These are phyloP conservation scores for Salinomyces thailandicus DNA, from an alignment of 2,329 filamentous ascomycete species.

Conservation along the genomic window DNA sequence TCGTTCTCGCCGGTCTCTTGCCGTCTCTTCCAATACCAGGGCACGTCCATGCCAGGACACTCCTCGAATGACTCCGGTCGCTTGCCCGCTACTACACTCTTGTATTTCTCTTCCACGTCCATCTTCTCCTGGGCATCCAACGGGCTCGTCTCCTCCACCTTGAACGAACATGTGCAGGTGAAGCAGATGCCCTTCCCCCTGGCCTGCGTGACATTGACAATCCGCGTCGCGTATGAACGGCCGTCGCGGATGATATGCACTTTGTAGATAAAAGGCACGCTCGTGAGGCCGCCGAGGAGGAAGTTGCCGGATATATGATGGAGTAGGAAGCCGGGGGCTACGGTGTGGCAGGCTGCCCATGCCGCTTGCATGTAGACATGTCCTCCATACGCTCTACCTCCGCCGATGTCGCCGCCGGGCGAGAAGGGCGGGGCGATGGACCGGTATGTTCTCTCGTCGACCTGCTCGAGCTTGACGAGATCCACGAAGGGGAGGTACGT, in stretches of 20 bases:
- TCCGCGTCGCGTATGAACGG: constrained; percentile 41
- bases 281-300: constrained; percentile 36
- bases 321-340: constrained; percentile 39
- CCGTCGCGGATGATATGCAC: constrained; percentile 43
- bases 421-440: constrained; percentile 33
- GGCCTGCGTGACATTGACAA: constrained; percentile 42
- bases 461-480: constrained; percentile 31
- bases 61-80: constrained; percentile 24
- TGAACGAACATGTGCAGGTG: constrained; percentile 44
- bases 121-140: constrained; percentile 27
- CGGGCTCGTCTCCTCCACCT: constrained; percentile 30
- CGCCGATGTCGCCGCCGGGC: constrained; percentile 26
- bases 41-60: constrained; percentile 27
- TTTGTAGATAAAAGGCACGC: constrained; percentile 41
- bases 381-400: constrained; percentile 40
- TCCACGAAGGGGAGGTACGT: constrained; percentile 30
- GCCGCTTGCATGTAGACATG: constrained; percentile 49
- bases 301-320: constrained; percentile 47
- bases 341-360: constrained; percentile 46
- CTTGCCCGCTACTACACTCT: constrained; percentile 25
- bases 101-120: constrained; percentile 28
- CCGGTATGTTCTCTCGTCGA: constrained; percentile 31
- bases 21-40: constrained; percentile 26
- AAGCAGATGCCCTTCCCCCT: constrained; percentile 39
- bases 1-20: constrained; percentile 29